Base-by-base conservation (phyloP, 371 early-diverging fungal species). In the Syncephalis fuscata region DNA sequence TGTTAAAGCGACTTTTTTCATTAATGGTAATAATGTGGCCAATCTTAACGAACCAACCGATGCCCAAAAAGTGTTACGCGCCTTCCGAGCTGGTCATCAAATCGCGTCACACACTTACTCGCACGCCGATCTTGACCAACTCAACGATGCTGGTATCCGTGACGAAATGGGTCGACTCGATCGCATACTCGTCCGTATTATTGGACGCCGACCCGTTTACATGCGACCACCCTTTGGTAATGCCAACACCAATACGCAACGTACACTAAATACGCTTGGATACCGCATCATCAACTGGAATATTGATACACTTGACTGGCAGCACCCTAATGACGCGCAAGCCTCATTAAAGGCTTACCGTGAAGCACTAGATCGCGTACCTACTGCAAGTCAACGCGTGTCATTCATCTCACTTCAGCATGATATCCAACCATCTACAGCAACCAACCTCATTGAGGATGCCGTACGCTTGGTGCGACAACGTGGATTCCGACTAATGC, bases 1-100 rank as follows among this genome's bases (percentile, higher is more conserved):
- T n/a, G 56, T 69, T 41, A 77, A 70, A 47, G 80, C 67, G 1
- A 82, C 83, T 0, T 81, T 81, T 54, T 85, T 80, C 55, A 57
- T 80, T 8, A 71, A 75, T 57, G 83, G 81, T 8, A 24, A 25
- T 16, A 23, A 41, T 15, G 21, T 49, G n/a, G 26, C 16, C 21
- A 49, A 49, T 9, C 40, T 32, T 7, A 4, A 32, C 32, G 32
- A 32, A 11, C 32, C 40, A 8, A 15, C 21, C 2, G 1, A 23
- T n/a, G 11, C 7, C 14, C 11, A 20, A n/a, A 26, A 41, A 26
- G 4, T 50, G 2, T 32, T 20, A 15, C 15, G 17, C n/a, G 26
- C 21, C 19, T 40, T n/a, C 24, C 15, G 19, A 21, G 48, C 38
- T 24, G 73, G 74, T 9, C 74, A 73, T 49, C 60, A 67, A 27